phyloP scores from a whole-genome alignment of 2,329 filamentous ascomycete species.

The Aspergillus sp. region DNA sequence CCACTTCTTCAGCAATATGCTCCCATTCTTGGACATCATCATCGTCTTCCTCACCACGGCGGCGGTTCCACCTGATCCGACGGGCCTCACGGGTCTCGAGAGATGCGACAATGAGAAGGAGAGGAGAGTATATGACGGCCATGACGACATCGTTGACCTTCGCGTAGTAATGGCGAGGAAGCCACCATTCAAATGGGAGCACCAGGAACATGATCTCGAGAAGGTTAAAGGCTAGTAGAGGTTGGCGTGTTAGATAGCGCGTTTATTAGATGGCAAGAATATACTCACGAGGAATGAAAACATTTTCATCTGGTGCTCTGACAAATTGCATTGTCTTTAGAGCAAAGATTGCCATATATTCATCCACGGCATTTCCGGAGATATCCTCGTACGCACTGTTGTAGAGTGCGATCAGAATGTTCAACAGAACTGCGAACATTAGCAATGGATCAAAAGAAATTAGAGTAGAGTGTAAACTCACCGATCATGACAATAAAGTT shows the following conservation, averaged over 20 bases:
- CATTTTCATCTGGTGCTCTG: constrained; percentile 93
- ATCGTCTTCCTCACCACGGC: constrained; percentile 79
- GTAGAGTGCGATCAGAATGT: constrained; percentile 94
- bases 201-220: constrained; percentile 76
- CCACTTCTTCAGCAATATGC: constrained; percentile 60
- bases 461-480: constrained; percentile 18
- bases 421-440: constrained; percentile 60
- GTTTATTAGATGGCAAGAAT: not conserved
- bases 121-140: constrained; percentile 74
- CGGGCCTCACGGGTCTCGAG: constrained; percentile 61
- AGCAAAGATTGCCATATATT: constrained; percentile 87
- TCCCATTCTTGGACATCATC: constrained; percentile 91
- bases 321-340: constrained; percentile 97
- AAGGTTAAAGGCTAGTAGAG: constrained; percentile 65
- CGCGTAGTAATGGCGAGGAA: constrained; percentile 66
- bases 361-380: constrained; percentile 84
- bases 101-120: constrained; percentile 70
- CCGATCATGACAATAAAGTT: constrained; percentile 92
- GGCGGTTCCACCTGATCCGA: constrained; percentile 65
- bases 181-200: constrained; percentile 91
- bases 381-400: constrained; percentile 96
- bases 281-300: constrained; percentile 71
- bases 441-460: constrained; percentile 1
- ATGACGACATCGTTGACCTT: constrained; percentile 83
- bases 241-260: not conserved